Evolutionary conservation across 106 monocot species (phyloP).

Genomic region (Amphibolis antarctica): DNA sequence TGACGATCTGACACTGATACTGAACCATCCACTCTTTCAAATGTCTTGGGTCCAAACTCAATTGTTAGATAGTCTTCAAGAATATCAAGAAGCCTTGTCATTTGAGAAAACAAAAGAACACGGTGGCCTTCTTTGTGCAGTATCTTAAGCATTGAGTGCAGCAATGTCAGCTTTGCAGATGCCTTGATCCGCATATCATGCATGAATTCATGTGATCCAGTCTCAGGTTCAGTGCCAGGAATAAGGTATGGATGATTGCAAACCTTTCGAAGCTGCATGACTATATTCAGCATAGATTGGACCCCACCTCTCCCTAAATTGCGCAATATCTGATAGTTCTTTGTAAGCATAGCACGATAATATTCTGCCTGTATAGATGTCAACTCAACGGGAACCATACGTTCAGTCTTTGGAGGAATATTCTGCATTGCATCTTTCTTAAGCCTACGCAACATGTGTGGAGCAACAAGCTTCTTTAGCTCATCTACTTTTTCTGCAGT

Average conservation of each 20-base stretch:
- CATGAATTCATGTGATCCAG: slow-evolving; percentile 73
- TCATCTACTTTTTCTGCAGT: slow-evolving; percentile 90
- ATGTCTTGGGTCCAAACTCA: slow-evolving; percentile 81
- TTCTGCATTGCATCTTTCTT: slow-evolving; percentile 97
- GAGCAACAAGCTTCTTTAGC: slow-evolving; percentile 90
- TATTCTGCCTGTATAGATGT: slow-evolving; percentile 93
- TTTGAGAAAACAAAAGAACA: slow-evolving; percentile 93
- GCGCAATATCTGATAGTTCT: slow-evolving; percentile 84
- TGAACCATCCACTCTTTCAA: slow-evolving; percentile 95
- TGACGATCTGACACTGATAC: slow-evolving; percentile 85
- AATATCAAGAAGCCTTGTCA: slow-evolving; percentile 99
- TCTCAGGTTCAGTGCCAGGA: slow-evolving; percentile 89
- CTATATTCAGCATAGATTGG: slow-evolving; percentile 93
- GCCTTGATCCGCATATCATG: slow-evolving; percentile 98
- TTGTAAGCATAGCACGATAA: slow-evolving; percentile 92
- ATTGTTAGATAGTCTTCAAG: slow-evolving; percentile 80
- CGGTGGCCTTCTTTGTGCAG: slow-evolving; percentile 85
- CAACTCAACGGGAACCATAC: slow-evolving; percentile 87
- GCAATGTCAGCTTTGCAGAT: slow-evolving; percentile 71
- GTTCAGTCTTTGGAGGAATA: slow-evolving; percentile 95
- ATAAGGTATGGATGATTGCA: slow-evolving; percentile 99
- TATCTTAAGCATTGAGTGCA: slow-evolving; percentile 90
- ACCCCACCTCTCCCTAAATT: slow-evolving; percentile 81
- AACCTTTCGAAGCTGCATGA: slow-evolving; percentile 94
- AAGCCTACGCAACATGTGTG: slow-evolving; percentile 89